These are phyloP conservation scores for Globisporangium middletonii DNA, from an alignment of 352 stramenopile genomes.

Conservation along the genomic window DNA sequence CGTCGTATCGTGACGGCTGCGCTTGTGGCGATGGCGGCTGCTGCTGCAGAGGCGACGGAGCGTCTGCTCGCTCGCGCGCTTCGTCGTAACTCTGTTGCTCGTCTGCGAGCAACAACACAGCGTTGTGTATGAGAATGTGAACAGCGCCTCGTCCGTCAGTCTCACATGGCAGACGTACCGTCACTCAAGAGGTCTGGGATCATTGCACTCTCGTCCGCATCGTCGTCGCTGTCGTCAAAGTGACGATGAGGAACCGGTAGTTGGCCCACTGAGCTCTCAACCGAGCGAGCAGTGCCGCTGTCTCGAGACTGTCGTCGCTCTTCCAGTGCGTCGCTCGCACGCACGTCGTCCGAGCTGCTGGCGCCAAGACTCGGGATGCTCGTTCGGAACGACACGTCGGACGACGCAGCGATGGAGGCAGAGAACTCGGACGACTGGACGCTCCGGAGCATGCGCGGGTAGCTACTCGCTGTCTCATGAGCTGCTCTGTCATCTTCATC, in stretches of 20 bases:
- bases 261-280: background rate
- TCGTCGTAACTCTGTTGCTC: background rate
- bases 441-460: background rate
- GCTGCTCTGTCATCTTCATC: background rate
- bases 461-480: background rate
- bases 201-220: background rate
- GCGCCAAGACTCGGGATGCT: slow-evolving; percentile 40
- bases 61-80: background rate
- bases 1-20: background rate
- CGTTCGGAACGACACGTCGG: slow-evolving; percentile 36
- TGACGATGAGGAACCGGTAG: background rate
- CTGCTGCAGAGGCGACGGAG: background rate
- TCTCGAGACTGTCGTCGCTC: too few species aligned
- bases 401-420: slow-evolving; percentile 30
- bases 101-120: background rate
- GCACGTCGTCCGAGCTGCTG: background rate
- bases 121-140: background rate
- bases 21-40: background rate
- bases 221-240: background rate
- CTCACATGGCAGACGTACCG: background rate
- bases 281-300: background rate
- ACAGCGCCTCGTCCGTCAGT: background rate
- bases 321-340: too few species aligned
- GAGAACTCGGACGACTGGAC: slow-evolving; percentile 7
- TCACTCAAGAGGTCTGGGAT: slow-evolving; percentile 4